Evolutionary conservation across 495 filamentous ascomycete genomes (phyloP).

Genomic region (Aspergillus sparsus): DNA sequence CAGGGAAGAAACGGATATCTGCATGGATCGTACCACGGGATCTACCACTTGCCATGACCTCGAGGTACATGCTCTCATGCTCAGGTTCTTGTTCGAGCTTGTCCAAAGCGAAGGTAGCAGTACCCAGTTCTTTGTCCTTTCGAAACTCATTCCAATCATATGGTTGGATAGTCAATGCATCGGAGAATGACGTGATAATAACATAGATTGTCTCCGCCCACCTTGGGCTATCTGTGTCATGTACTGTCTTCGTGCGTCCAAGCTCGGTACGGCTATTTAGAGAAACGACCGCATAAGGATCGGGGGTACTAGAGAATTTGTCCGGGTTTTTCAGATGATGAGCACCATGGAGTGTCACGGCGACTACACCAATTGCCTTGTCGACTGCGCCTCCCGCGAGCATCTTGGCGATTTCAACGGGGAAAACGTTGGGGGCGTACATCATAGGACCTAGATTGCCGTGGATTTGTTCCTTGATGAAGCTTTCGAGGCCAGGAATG

Average conservation of each 20-base stretch:
- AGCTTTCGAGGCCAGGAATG: slow-evolving; percentile 87
- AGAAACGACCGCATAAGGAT: slow-evolving; percentile 88
- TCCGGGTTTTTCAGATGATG: slow-evolving; percentile 92
- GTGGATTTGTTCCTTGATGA: slow-evolving; percentile 96
- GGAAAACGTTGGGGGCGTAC: slow-evolving; percentile 96
- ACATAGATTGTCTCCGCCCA: slow-evolving; percentile 98
- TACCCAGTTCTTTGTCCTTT: slow-evolving; percentile 94
- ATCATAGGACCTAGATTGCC: slow-evolving; percentile 91
- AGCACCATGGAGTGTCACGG: slow-evolving; percentile 86
- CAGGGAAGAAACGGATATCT: slow-evolving; percentile 94
- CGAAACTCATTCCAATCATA: slow-evolving; percentile 95
- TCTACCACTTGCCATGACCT: slow-evolving; percentile 82
- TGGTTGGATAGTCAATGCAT: slow-evolving; percentile 76
- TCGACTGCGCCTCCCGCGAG: slow-evolving; percentile 92
- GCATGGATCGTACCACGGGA: slow-evolving; percentile 73
- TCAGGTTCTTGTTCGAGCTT: slow-evolving; percentile 71
- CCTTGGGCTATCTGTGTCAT: slow-evolving; percentile 79
- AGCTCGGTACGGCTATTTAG: slow-evolving; percentile 79
- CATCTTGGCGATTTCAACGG: slow-evolving; percentile 98
- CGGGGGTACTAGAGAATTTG: slow-evolving; percentile 87
- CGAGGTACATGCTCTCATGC: slow-evolving; percentile 80
- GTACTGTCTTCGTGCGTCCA: slow-evolving; percentile 83
- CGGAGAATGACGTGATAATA: slow-evolving; percentile 85
- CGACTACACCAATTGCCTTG: slow-evolving; percentile 91
- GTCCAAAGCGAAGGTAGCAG: slow-evolving; percentile 80